A percentile compares a stretch with the other conserved stretches of the same genome.
These are phyloP conservation scores for Monilinia fructigena DNA, from an alignment of 2,329 filamentous ascomycete genomes.

Conservation along the genomic window DNA sequence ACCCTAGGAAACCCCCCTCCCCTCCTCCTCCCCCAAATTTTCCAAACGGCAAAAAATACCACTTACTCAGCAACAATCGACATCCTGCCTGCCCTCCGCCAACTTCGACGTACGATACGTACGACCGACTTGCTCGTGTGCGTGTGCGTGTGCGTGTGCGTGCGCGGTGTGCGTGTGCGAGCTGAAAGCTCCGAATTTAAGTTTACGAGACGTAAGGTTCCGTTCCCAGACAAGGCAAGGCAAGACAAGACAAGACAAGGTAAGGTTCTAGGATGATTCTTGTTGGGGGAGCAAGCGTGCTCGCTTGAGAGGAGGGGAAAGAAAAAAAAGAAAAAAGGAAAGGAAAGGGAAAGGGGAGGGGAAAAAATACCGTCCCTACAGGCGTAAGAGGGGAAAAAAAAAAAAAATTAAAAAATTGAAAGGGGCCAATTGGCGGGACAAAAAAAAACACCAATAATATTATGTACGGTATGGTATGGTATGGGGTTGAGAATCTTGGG, in stretches of 20 bases:
- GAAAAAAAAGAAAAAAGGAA: neutral
- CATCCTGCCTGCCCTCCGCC: conserved; percentile 39
- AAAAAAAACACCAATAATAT: too few relatives aligned
- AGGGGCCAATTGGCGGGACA: too few relatives aligned
- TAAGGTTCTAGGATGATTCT: conserved; percentile 14
- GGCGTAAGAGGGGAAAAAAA: too few relatives aligned
- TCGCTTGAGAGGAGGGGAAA: neutral
- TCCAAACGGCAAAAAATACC: conserved; percentile 24
- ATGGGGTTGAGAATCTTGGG: too few relatives aligned
- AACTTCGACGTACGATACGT: conserved; percentile 24
- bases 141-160: too few relatives aligned
- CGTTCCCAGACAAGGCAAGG: too few relatives aligned
- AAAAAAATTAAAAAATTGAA: too few relatives aligned
- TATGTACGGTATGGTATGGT: too few relatives aligned
- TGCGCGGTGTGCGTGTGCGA: too few relatives aligned
- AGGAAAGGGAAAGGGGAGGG: too few relatives aligned
- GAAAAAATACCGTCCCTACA: too few relatives aligned
- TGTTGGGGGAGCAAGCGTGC: neutral
- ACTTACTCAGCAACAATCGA: conserved; percentile 49
- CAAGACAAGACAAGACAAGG: too few relatives aligned
- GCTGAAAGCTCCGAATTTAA: neutral
- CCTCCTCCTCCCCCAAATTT: neutral
- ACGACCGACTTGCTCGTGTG: neutral
- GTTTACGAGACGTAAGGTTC: neutral
- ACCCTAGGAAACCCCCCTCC: neutral